A percentile compares a stretch with the other conserved stretches of the same genome.
These are phyloP conservation scores for Prunus salicina DNA, from an alignment of 306 rosid genomes.

Conservation along the genomic window DNA sequence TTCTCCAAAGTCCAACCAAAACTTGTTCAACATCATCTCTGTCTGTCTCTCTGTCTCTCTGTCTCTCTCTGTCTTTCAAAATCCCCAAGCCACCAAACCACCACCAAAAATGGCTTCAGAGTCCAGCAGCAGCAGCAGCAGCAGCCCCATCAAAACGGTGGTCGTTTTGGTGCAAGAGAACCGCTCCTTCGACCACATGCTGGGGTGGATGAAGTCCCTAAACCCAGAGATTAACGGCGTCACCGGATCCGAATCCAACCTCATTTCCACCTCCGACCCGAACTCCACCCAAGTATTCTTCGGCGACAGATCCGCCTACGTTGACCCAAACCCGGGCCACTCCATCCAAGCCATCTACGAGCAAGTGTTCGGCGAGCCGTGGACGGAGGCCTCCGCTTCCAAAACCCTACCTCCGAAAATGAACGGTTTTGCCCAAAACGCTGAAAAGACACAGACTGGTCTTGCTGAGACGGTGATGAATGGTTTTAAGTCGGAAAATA, in stretches of 20 bases:
- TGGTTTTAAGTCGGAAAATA: constrained; percentile 54
- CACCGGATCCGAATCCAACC: constrained; percentile 48
- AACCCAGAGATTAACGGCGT: constrained; percentile 71
- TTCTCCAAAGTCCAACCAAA: neutral
- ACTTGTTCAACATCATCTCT: neutral
- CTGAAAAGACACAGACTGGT: constrained; percentile 31
- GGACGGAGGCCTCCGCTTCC: constrained; percentile 51
- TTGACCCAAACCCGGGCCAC: constrained; percentile 81
- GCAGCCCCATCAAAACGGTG: constrained; percentile 60
- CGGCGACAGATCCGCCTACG: constrained; percentile 39
- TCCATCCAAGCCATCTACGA: constrained; percentile 68
- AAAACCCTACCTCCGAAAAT: constrained; percentile 42
- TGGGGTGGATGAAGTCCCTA: constrained; percentile 81
- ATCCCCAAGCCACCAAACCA: neutral
- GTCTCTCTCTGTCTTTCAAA: neutral
- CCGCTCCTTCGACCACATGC: constrained; percentile 89
- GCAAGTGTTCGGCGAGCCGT: constrained; percentile 74
- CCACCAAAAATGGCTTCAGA: constrained; percentile 18
- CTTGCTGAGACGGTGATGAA: constrained; percentile 61
- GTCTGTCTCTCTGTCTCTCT: neutral
- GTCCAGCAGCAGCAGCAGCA: neutral
- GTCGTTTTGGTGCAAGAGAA: constrained; percentile 88
- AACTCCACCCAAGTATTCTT: constrained; percentile 37
- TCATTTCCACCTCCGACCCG: constrained; percentile 43
- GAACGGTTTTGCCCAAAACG: constrained; percentile 72